A percentile compares a stretch with the other conserved stretches of the same genome.
These are phyloP conservation scores for Lichtheimia ramosa DNA, from an alignment of 371 early-diverging fungal species.

Conservation along the genomic window DNA sequence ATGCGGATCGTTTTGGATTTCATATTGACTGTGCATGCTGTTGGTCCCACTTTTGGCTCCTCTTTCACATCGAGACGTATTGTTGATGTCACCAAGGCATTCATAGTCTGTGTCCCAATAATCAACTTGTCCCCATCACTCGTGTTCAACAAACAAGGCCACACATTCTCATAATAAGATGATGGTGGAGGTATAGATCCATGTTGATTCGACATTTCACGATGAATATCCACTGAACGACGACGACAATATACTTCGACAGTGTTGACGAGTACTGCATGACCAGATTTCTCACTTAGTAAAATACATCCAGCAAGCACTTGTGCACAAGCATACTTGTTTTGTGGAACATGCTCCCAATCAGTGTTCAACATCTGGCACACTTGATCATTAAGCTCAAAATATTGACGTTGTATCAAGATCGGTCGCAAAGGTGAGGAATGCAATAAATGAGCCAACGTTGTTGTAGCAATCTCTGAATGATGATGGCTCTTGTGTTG, in stretches of 20 bases:
- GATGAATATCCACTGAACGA: slow-evolving; percentile 14
- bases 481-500: neutral
- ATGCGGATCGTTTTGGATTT: neutral
- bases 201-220: slow-evolving; percentile 9
- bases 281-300: slow-evolving; percentile 16
- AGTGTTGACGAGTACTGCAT: slow-evolving; percentile 26
- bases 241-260: slow-evolving; percentile 27
- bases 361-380: slow-evolving; percentile 13
- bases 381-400: slow-evolving; percentile 1
- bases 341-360: slow-evolving; percentile 17
- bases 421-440: slow-evolving; percentile 1
- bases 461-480: neutral
- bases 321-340: slow-evolving; percentile 17
- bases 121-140: slow-evolving; percentile 20
- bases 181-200: slow-evolving; percentile 15
- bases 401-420: slow-evolving; percentile 8
- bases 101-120: slow-evolving; percentile 16
- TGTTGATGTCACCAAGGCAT: slow-evolving; percentile 13
- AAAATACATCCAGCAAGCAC: slow-evolving; percentile 19
- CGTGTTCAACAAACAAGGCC: slow-evolving; percentile 17
- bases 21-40: slow-evolving; percentile 2
- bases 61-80: slow-evolving; percentile 15
- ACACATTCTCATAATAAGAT: slow-evolving; percentile 25
- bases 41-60: slow-evolving; percentile 10
- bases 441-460: slow-evolving; percentile 2